A percentile compares a stretch with the other conserved stretches of the same genome.
Evolutionary conservation across 768 basidiomycete species (phyloP).

Genomic region (Lepiota venenata): DNA sequence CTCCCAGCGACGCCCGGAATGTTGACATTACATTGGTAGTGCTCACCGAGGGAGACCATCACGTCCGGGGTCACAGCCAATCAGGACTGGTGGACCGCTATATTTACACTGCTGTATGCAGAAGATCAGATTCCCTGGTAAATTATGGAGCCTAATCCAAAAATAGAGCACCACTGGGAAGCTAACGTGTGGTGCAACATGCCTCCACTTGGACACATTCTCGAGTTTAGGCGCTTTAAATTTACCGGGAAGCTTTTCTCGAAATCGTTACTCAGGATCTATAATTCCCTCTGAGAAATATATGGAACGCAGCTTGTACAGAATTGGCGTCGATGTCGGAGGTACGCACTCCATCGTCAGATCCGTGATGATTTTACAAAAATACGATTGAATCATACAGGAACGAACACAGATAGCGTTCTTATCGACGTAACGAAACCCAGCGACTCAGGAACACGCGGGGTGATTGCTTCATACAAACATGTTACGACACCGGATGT

Average conservation of each 20-base stretch:
- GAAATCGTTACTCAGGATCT: background rate
- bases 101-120: too few species aligned
- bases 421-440: conserved; percentile 26
- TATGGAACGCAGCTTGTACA: conserved; percentile 13
- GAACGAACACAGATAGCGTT: conserved; percentile 33
- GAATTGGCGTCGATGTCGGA: conserved; percentile 32
- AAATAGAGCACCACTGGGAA: background rate
- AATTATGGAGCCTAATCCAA: background rate
- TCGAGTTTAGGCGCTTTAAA: background rate
- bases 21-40: too few species aligned
- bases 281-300: background rate
- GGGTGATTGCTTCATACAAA: conserved; percentile 41
- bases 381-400: conserved; percentile 16
- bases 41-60: too few species aligned
- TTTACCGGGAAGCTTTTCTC: background rate
- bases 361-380: background rate
- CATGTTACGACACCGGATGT: conserved; percentile 54
- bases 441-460: conserved; percentile 25
- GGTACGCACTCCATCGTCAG: conserved; percentile 13
- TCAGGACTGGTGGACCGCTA: too few species aligned
- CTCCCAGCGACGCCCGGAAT: too few species aligned
- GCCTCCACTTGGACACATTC: background rate
- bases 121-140: too few species aligned
- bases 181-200: background rate
- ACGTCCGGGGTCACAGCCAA: too few species aligned